Evolutionary conservation across 176 grass and related monocot species (phyloP).

Genomic region (Panicum miliaceum): DNA sequence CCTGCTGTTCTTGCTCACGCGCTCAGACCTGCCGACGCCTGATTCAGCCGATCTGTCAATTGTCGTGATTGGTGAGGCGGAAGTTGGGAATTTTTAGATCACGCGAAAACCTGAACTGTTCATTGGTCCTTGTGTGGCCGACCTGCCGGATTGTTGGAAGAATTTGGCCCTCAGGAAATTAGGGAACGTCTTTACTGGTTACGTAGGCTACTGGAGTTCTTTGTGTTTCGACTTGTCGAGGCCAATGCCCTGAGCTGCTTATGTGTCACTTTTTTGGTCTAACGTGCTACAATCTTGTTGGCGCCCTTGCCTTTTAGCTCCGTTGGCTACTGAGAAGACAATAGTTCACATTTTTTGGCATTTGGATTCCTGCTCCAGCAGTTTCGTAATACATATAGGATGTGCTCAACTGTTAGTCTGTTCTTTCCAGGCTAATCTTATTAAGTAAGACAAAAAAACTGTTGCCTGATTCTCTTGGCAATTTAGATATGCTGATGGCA

Average conservation of each 20-base stretch:
- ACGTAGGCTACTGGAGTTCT: neutral
- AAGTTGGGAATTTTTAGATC: slow-evolving; percentile 7
- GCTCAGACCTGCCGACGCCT: neutral
- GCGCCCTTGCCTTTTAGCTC: neutral
- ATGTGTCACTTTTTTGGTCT: neutral
- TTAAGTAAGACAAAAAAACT: neutral
- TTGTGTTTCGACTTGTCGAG: neutral
- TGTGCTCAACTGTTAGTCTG: slow-evolving; percentile 3
- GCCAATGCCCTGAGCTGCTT: neutral
- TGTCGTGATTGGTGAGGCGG: neutral
- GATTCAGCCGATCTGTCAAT: slow-evolving; percentile 35
- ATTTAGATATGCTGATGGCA: slow-evolving; percentile 12
- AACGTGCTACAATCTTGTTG: neutral
- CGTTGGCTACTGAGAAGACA: neutral
- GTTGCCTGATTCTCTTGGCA: neutral
- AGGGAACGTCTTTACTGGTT: slow-evolving; percentile 4
- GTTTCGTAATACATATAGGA: neutral
- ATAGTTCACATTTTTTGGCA: slow-evolving; percentile 31
- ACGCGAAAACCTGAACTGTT: neutral
- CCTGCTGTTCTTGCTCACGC: neutral
- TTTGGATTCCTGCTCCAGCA: neutral
- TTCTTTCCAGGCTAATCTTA: neutral
- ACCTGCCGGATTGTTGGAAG: neutral
- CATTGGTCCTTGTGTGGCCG: neutral
- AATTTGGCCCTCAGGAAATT: neutral